Percentiles rank a stretch among this genome's conserved stretches.
Evolutionary conservation across 2,329 filamentous ascomycete genomes (phyloP).

Genomic region (Thelonectria olida): DNA sequence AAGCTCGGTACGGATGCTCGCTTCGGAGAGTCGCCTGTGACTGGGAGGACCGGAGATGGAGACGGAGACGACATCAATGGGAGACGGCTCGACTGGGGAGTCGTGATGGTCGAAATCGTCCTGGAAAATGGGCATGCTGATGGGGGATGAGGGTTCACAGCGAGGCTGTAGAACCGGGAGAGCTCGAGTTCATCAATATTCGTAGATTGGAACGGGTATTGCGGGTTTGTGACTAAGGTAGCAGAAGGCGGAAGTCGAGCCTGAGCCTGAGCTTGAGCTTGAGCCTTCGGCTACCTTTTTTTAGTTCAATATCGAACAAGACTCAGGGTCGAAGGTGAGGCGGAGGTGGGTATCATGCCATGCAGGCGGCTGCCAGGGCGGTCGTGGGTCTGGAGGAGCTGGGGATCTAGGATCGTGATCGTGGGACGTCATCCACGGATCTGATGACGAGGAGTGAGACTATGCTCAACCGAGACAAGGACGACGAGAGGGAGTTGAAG

Average conservation of each 20-base stretch:
- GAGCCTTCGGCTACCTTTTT: constrained; percentile 15
- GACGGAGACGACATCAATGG: constrained; percentile 23
- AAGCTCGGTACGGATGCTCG: constrained; percentile 68
- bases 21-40: constrained; percentile 59
- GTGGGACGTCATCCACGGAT: constrained; percentile 40
- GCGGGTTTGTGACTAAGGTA: not conserved
- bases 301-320: constrained; percentile 6
- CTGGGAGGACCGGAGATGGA: not conserved
- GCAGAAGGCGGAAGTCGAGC: constrained; percentile 12
- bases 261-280: constrained; percentile 4
- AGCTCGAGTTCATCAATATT: constrained; percentile 32
- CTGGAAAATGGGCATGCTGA: constrained; percentile 67
- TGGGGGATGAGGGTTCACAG: constrained; percentile 42
- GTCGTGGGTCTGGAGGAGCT: constrained; percentile 33
- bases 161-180: constrained; percentile 29
- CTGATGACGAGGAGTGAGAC: constrained; percentile 34
- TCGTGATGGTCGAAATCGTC: constrained; percentile 55
- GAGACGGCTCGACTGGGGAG: constrained; percentile 36
- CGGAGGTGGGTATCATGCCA: constrained; percentile 37
- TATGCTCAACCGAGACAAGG: constrained; percentile 4
- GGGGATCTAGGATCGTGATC: constrained; percentile 36
- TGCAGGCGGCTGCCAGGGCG: constrained; percentile 30
- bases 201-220: not conserved
- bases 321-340: constrained; percentile 21
- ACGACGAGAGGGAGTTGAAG: not conserved